Conservation (phyloP, 108 stramenopile genomes). For the Pelagomonas calceolata region DNA sequence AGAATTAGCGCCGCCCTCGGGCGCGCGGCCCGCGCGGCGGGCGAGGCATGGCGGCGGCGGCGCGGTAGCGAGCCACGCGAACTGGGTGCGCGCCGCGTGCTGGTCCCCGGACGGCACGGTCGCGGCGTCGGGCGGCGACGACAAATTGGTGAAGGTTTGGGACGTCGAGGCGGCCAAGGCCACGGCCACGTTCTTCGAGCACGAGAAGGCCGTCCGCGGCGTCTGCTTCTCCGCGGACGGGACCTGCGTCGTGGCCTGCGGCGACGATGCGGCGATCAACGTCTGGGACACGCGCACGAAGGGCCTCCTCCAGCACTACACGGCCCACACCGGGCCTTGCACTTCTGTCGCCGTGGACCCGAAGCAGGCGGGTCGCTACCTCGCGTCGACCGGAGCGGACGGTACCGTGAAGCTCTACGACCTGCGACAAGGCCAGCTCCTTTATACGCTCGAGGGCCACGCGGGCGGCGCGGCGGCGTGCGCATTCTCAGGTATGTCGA, state of each 20-base stretch:
- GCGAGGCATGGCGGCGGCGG: conserved; percentile 4
- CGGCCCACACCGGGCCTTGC: conserved; percentile 30
- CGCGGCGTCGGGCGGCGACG: conserved; percentile 35
- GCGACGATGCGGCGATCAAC: conserved; percentile 17
- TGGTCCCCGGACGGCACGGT: conserved; percentile 28
- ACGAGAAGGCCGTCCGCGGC: conserved; percentile 14
- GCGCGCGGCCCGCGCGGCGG: no score
- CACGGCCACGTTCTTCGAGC: conserved; percentile 29
- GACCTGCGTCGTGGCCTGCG: conserved; percentile 12
- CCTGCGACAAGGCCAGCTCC: conserved; percentile 47
- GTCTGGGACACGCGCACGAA: conserved; percentile 43
- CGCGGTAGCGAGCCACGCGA: conserved; percentile 17
- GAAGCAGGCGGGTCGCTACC: conserved; percentile 31
- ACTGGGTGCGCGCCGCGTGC: conserved; percentile 46
- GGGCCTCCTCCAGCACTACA: conserved; percentile 50
- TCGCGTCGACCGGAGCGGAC: conserved; percentile 40
- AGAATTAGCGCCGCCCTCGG: neutral
- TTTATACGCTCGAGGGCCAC: conserved; percentile 51
- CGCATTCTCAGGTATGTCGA: conserved; percentile 22
- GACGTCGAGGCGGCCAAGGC: conserved; percentile 18
- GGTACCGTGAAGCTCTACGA: conserved; percentile 48
- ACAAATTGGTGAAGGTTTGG: conserved; percentile 45
- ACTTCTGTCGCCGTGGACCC: conserved; percentile 29
- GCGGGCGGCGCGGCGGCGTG: conserved; percentile 15
- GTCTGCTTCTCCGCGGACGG: conserved; percentile 31